phyloP scores from a whole-genome alignment of 345 rosid species.

The Toxicodendron radicans region DNA sequence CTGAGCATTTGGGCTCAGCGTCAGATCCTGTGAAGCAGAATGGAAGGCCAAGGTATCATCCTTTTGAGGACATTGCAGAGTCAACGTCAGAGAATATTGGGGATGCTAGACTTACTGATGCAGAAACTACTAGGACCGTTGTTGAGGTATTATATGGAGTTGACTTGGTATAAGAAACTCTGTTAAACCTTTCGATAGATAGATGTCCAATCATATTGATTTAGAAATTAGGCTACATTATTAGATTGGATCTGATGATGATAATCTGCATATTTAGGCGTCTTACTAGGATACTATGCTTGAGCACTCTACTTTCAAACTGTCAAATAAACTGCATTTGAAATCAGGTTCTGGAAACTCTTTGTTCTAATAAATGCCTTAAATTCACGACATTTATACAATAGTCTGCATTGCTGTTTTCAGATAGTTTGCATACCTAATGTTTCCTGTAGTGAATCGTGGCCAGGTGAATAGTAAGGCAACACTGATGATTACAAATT shows the following conservation, averaged over 20 bases:
- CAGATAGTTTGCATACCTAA: constrained; percentile 37
- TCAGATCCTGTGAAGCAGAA: constrained; percentile 61
- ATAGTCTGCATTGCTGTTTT: neutral
- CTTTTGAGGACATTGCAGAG: constrained; percentile 75
- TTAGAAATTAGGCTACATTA: neutral
- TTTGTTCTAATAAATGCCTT: neutral
- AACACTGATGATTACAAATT: constrained; percentile 64
- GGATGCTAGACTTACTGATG: constrained; percentile 60
- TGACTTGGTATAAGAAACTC: constrained; percentile 14
- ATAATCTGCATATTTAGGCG: neutral
- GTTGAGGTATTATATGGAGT: constrained; percentile 73
- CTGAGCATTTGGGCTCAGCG: constrained; percentile 56
- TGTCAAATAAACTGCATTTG: neutral
- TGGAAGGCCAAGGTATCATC: constrained; percentile 59
- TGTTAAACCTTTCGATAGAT: neutral
- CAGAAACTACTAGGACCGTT: constrained; percentile 78
- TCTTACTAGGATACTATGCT: neutral
- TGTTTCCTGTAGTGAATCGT: constrained; percentile 55
- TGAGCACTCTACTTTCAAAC: neutral
- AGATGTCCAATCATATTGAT: neutral
- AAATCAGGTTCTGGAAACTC: neutral
- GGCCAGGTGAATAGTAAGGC: constrained; percentile 87
- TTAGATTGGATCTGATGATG: neutral
- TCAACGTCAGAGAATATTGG: constrained; percentile 36
- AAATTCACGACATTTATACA: neutral